Conservation (phyloP, 2,329 filamentous ascomycete genomes). For the Fusarium sp. region DNA sequence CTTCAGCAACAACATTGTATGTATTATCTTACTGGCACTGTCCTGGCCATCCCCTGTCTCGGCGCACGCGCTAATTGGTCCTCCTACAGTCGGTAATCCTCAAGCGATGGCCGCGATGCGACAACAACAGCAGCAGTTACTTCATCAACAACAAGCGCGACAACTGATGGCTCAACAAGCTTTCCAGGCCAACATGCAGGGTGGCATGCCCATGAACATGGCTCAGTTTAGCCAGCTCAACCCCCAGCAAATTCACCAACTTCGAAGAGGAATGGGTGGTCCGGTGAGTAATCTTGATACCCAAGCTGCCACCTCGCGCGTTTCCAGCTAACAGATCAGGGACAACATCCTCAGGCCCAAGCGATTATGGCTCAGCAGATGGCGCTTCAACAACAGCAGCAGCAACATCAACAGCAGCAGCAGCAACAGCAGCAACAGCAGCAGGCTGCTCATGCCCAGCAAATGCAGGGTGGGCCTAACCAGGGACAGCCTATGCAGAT, state of each 20-base stretch:
- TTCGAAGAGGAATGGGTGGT: slow-evolving; percentile 57
- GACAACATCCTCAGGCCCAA: slow-evolving; percentile 51
- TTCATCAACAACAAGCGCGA: slow-evolving; percentile 68
- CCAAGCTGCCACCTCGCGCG: neutral
- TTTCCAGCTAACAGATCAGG: slow-evolving; percentile 41
- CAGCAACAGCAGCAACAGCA: slow-evolving; percentile 52
- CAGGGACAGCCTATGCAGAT: slow-evolving; percentile 63
- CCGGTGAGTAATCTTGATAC: slow-evolving; percentile 54
- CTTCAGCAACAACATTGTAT: slow-evolving; percentile 55
- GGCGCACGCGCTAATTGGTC: slow-evolving; percentile 25
- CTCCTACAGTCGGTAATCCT: slow-evolving; percentile 53
- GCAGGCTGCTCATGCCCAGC: slow-evolving; percentile 54
- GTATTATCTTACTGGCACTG: slow-evolving; percentile 24
- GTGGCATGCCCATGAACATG: slow-evolving; percentile 67
- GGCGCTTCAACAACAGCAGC: slow-evolving; percentile 53
- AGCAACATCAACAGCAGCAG: slow-evolving; percentile 52
- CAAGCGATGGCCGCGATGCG: slow-evolving; percentile 58
- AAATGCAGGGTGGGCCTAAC: slow-evolving; percentile 58
- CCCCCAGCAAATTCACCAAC: slow-evolving; percentile 64
- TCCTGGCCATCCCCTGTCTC: slow-evolving; percentile 24
- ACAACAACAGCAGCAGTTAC: slow-evolving; percentile 69
- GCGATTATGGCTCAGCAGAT: slow-evolving; percentile 59
- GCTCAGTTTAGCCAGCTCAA: slow-evolving; percentile 63
- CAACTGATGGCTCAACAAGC: slow-evolving; percentile 69
- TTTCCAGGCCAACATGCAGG: slow-evolving; percentile 65